Conservation (phyloP, 2,329 filamentous ascomycete species). For the Kalaharituber pfeilii region DNA sequence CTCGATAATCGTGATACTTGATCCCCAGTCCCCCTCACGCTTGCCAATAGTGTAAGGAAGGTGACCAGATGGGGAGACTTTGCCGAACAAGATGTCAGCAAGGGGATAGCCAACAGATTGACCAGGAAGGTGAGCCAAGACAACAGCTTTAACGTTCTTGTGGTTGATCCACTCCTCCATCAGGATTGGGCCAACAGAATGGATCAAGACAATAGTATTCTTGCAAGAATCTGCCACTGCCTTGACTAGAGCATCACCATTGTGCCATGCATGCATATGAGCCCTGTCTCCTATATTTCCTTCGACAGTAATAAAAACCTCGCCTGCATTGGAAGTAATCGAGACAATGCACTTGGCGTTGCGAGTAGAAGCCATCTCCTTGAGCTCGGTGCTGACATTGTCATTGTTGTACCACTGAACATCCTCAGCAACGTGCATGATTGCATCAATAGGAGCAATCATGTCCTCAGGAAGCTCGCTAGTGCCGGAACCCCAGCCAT, state of each 20-base stretch:
- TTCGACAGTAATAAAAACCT: constrained; percentile 52
- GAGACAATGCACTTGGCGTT: constrained; percentile 40
- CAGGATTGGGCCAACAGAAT: constrained; percentile 52
- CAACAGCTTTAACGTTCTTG: constrained; percentile 46
- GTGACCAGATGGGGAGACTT: constrained; percentile 50
- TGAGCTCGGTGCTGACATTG: constrained; percentile 22
- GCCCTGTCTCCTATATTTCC: constrained; percentile 53
- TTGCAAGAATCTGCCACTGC: constrained; percentile 43
- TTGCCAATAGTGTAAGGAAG: constrained; percentile 49
- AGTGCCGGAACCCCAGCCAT: constrained; percentile 78
- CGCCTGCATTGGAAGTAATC: constrained; percentile 55
- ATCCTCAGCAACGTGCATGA: constrained; percentile 27
- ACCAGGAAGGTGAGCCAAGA: constrained; percentile 56
- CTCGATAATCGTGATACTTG: constrained; percentile 36
- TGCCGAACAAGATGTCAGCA: constrained; percentile 49
- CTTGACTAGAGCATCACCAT: constrained; percentile 46
- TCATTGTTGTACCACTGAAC: constrained; percentile 10
- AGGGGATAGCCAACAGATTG: constrained; percentile 55
- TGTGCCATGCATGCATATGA: constrained; percentile 46
- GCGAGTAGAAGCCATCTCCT: constrained; percentile 9
- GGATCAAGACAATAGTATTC: constrained; percentile 49
- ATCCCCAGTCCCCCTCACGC: constrained; percentile 39
- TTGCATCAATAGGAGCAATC: constrained; percentile 50
- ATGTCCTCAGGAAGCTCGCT: constrained; percentile 49
- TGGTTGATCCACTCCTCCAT: constrained; percentile 55